A percentile compares a stretch with the other conserved stretches of the same genome.
Evolutionary conservation across 805 yeast species (phyloP).

Genomic region (Jamesozyma lodderae): DNA sequence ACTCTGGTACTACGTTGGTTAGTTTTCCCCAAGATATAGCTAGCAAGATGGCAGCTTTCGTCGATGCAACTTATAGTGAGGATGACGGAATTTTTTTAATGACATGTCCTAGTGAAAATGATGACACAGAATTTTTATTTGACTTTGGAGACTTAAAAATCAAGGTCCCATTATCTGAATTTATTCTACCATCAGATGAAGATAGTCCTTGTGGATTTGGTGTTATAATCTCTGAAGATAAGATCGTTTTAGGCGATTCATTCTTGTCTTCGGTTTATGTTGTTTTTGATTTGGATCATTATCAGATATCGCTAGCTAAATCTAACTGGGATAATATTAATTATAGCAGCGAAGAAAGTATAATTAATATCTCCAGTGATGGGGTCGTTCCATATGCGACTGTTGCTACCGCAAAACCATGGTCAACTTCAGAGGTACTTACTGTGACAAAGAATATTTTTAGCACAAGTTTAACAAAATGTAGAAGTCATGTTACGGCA

Average conservation of each 20-base stretch:
- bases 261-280: conserved; percentile 44
- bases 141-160: conserved; percentile 53
- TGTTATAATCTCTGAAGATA: conserved; percentile 27
- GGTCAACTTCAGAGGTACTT: conserved; percentile 16
- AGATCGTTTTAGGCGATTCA: conserved; percentile 43
- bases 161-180: conserved; percentile 37
- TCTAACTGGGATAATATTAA: conserved; percentile 25
- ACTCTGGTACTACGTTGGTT: conserved; percentile 50
- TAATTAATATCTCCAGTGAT: conserved; percentile 36
- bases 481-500: no score
- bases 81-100: conserved; percentile 34
- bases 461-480: no score
- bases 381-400: conserved; percentile 43
- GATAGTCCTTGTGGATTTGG: conserved; percentile 38
- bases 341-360: conserved; percentile 21
- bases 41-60: conserved; percentile 25
- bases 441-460: conserved; percentile 8
- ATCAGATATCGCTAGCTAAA: conserved; percentile 38
- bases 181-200: conserved; percentile 22
- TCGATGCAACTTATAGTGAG: conserved; percentile 31
- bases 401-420: conserved; percentile 32
- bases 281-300: conserved; percentile 44
- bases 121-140: conserved; percentile 23
- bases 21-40: conserved; percentile 34
- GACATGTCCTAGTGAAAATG: conserved; percentile 31